Evolutionary conservation across 495 filamentous ascomycete genomes (phyloP).

Genomic region (Aspergillus bertholletiae): DNA sequence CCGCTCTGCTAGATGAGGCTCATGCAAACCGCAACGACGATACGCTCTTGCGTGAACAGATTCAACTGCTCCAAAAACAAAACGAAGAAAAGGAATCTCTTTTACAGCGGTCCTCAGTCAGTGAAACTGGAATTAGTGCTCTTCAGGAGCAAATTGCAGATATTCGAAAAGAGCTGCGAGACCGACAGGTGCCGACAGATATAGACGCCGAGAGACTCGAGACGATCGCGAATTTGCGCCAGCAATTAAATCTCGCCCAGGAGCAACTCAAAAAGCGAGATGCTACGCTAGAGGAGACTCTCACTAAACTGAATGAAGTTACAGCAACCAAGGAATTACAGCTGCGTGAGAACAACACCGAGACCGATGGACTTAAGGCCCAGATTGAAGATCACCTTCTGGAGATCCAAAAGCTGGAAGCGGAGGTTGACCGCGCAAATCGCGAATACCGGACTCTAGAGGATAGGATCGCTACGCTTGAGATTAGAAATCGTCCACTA

Average conservation of each 20-base stretch:
- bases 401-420: constrained; percentile 35
- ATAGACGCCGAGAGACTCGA: constrained; percentile 32
- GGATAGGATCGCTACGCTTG: constrained; percentile 33
- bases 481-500: constrained; percentile 36
- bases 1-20: constrained; percentile 28
- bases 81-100: constrained; percentile 26
- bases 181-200: constrained; percentile 17
- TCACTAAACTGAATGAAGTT: constrained; percentile 33
- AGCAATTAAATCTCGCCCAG: constrained; percentile 35
- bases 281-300: constrained; percentile 34
- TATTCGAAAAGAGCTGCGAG: constrained; percentile 34
- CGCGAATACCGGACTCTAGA: constrained; percentile 32
- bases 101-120: constrained; percentile 22
- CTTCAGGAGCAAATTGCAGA: constrained; percentile 33
- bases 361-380: constrained; percentile 41
- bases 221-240: constrained; percentile 36
- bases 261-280: constrained; percentile 40
- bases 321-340: constrained; percentile 33
- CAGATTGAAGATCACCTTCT: constrained; percentile 33
- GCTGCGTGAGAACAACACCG: constrained; percentile 35
- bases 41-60: constrained; percentile 26
- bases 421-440: constrained; percentile 32
- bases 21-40: constrained; percentile 22
- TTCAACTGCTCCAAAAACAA: constrained; percentile 31
- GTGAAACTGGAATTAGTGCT: constrained; percentile 18